phyloP scores from a whole-genome alignment of 495 filamentous ascomycete species.

The Alectoria sarmentosa region DNA sequence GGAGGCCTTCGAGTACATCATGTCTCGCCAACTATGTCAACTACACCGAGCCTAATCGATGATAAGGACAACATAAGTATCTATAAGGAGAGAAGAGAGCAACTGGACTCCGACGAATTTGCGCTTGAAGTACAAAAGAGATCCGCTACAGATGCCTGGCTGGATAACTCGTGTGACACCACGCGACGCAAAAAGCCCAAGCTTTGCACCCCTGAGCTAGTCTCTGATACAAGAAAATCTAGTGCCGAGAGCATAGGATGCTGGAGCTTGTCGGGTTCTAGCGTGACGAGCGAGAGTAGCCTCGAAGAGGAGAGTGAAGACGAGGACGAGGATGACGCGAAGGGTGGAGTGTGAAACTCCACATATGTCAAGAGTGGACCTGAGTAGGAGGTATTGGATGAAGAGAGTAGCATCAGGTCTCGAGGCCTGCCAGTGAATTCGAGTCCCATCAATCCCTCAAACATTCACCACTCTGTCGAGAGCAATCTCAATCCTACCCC shows the following conservation, averaged over 20 bases:
- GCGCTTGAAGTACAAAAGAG: background rate
- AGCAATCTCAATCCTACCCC: background rate
- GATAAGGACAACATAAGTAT: background rate
- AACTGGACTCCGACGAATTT: background rate
- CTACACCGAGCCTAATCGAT: background rate
- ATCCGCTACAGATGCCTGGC: slow-evolving; percentile 3
- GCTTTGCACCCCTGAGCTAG: background rate
- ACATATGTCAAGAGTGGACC: background rate
- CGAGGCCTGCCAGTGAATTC: background rate
- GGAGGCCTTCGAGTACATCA: background rate
- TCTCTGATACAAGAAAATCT: background rate
- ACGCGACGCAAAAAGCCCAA: background rate
- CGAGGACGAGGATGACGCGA: background rate
- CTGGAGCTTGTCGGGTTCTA: slow-evolving; percentile 1
- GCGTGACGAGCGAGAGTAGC: slow-evolving; percentile 4
- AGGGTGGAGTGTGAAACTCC: background rate
- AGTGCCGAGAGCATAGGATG: background rate
- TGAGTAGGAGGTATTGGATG: background rate
- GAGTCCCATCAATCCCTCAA: background rate
- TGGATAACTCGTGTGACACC: background rate
- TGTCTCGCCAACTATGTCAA: background rate
- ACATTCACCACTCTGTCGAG: background rate
- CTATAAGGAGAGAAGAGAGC: background rate
- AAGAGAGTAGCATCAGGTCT: background rate
- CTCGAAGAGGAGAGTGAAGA: background rate